A percentile compares a stretch with the other conserved stretches of the same genome.
Conservation (phyloP, 2,329 filamentous ascomycete genomes). For the Lithohypha guttulata region DNA sequence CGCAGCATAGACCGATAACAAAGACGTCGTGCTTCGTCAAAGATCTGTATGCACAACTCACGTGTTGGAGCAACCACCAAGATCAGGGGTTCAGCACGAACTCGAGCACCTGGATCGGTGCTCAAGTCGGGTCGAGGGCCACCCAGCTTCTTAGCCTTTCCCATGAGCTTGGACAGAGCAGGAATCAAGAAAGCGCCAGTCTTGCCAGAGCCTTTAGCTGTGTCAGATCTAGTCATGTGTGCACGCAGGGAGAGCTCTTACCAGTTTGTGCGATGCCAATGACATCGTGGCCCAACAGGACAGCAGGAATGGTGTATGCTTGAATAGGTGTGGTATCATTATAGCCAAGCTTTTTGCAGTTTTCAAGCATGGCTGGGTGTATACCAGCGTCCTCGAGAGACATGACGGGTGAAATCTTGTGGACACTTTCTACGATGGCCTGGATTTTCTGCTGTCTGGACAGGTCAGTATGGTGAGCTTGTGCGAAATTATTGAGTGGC, state of each 20-base stretch:
- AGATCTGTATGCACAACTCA: constrained; percentile 88
- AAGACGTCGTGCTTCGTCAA: constrained; percentile 82
- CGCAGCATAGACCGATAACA: constrained; percentile 94
- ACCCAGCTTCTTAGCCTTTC: constrained; percentile 80
- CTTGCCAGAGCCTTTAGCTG: constrained; percentile 74
- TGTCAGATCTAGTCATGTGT: constrained; percentile 2
- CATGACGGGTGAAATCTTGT: constrained; percentile 38
- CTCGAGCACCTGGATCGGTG: constrained; percentile 43
- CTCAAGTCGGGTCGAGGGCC: constrained; percentile 59
- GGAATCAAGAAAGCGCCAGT: constrained; percentile 88
- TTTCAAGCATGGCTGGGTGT: constrained; percentile 72
- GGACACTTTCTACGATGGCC: constrained; percentile 40
- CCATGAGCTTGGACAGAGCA: constrained; percentile 83
- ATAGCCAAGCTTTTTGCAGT: constrained; percentile 65
- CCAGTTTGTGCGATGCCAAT: constrained; percentile 89
- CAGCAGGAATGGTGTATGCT: constrained; percentile 68
- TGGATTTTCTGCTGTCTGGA: constrained; percentile 38
- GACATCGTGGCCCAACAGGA: constrained; percentile 66
- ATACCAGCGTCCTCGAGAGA: constrained; percentile 68
- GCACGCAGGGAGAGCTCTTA: constrained; percentile 32
- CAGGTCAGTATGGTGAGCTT: constrained; percentile 12
- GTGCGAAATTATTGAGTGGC: constrained; percentile 21
- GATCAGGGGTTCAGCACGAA: constrained; percentile 76
- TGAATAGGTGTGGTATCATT: constrained; percentile 73
- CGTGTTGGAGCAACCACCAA: constrained; percentile 77